phyloP scores from a whole-genome alignment of 2,329 filamentous ascomycete species.

The Chrysosphaeria jannelii region DNA sequence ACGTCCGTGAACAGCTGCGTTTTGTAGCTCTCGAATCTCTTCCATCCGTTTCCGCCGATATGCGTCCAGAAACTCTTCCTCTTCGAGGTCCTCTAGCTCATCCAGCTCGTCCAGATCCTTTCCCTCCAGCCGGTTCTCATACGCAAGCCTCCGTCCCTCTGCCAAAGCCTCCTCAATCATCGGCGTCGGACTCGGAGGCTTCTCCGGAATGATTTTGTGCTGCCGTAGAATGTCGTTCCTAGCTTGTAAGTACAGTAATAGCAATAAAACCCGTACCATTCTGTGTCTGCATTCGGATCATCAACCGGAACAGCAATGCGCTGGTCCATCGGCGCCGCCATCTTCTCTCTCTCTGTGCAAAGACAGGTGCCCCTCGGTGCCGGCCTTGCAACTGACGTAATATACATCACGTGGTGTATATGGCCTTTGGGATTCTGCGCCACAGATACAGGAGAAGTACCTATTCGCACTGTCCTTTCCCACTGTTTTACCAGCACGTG shows the following conservation, averaged over 20 bases:
- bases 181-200: slow-evolving; percentile 78
- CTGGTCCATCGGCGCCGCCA: slow-evolving; percentile 32
- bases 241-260: slow-evolving; percentile 1
- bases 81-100: slow-evolving; percentile 82
- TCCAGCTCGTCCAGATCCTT: slow-evolving; percentile 86
- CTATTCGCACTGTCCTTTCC: too few species aligned
- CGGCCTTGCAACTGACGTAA: too few species aligned
- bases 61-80: slow-evolving; percentile 65
- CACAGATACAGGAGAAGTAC: too few species aligned
- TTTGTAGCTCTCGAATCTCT: slow-evolving; percentile 46
- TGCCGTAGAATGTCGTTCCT: slow-evolving; percentile 98
- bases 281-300: slow-evolving; percentile 87
- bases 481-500: too few species aligned
- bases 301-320: slow-evolving; percentile 60
- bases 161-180: slow-evolving; percentile 84
- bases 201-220: slow-evolving; percentile 92
- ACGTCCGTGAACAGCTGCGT: slow-evolving; percentile 55
- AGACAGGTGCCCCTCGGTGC: too few species aligned
- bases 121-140: slow-evolving; percentile 78
- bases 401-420: too few species aligned
- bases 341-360: too few species aligned
- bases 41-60: slow-evolving; percentile 71
- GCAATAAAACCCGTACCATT: slow-evolving; percentile 44
- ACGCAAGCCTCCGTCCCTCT: slow-evolving; percentile 53
- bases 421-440: too few species aligned